Evolutionary conservation across 352 stramenopile genomes (phyloP).

Genomic region (Elongisporangium prolatum): DNA sequence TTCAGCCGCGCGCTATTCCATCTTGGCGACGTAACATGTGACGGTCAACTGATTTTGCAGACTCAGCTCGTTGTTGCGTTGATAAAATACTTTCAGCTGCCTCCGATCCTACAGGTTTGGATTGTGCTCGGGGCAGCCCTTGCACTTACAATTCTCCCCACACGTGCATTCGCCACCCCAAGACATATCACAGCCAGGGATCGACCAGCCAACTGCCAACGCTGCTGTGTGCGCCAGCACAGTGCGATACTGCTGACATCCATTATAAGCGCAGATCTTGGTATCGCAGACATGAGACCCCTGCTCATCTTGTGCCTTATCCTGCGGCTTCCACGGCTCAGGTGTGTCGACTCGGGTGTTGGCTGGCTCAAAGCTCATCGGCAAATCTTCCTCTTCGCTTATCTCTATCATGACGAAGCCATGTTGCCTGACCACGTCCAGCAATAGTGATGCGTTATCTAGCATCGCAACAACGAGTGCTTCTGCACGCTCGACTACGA

Average conservation of each 20-base stretch:
- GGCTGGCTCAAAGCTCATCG: neutral
- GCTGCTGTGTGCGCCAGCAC: conserved; percentile 76
- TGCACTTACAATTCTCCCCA: conserved; percentile 71
- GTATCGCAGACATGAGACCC: conserved; percentile 56
- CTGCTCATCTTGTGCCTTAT: conserved; percentile 5
- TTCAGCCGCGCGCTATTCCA: conserved; percentile 54
- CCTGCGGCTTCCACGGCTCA: neutral
- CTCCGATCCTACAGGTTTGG: conserved; percentile 9
- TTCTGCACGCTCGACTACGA: conserved; percentile 51
- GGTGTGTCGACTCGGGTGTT: neutral
- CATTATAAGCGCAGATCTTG: conserved; percentile 52
- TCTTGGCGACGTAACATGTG: conserved; percentile 26
- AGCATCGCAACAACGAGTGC: conserved; percentile 57
- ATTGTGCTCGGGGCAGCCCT: conserved; percentile 74
- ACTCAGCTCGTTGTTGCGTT: neutral
- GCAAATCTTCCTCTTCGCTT: conserved; percentile 19
- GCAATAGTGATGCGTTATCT: conserved; percentile 22
- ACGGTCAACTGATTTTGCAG: neutral
- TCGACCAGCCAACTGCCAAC: conserved; percentile 68
- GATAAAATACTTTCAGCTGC: neutral
- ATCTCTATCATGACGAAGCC: conserved; percentile 55
- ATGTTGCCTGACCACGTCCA: conserved; percentile 28
- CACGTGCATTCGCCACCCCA: conserved; percentile 77
- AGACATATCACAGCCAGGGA: conserved; percentile 77
- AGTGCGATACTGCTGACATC: conserved; percentile 69